Base-by-base conservation (phyloP, 495 filamentous ascomycete genomes). In the Apiosordaria backusii region DNA sequence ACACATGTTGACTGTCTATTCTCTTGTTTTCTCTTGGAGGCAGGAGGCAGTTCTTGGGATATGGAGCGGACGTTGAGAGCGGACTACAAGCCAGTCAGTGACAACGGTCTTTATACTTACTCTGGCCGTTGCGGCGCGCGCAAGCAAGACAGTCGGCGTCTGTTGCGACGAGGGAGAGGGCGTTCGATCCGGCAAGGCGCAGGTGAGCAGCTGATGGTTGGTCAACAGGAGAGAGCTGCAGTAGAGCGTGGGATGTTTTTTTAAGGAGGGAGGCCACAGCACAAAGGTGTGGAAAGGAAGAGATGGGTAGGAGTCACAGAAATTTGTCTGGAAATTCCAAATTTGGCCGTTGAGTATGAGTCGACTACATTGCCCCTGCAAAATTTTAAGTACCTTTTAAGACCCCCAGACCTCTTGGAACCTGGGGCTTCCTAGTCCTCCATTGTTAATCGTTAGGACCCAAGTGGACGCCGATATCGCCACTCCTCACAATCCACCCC, bases 1-100 rank as follows among this genome's bases (percentile, higher is more conserved):
- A 76, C 84, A 86, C 84, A 86, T 86, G 61, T 73, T 84, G 77
- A 67, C 54, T 68, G 45, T 66, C 52, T 69, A 45, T 40, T 53
- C 13, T 26, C 35, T 18, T 22, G 63, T 29, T 25, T 29, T n/a
- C 22, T 6, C 4, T 26, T 27, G 26, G 27, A 62, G 52, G 15
- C 19, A 65, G 27, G 54, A 50, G 19, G 25, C 15, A n/a, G 16
- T 55, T 57, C 29, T 50, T 25, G 65, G 63, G 61, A 67, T 67
- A 52, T 67, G 64, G 67, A 23, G 29, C 52, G 60, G 70, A 67
- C 67, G 70, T 68, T 70, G 68, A 68, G 45, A 67, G 63, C 70
- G 63, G 71, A 73, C 67, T 72, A 64, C 70, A 45, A 19, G 35
- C 35, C 35, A 45, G 35, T 45, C 35, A 45, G 35, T 45, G 35